Conservation (phyloP, 164 flowering plant genomes). For the Warburgia ugandensis region DNA sequence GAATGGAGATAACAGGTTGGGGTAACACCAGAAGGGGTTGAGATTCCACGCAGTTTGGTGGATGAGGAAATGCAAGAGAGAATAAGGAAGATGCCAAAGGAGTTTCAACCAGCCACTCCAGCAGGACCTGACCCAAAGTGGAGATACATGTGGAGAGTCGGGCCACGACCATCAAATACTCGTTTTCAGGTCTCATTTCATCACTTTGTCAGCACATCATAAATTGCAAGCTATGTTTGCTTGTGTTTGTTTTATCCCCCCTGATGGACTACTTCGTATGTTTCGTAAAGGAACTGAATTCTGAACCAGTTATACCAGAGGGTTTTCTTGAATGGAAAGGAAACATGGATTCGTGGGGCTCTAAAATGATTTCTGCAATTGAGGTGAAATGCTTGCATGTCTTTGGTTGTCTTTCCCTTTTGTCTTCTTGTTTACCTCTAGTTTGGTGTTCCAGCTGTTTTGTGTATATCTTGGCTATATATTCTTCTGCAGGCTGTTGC, state of each 20-base stretch:
- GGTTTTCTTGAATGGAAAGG: slow-evolving; percentile 94
- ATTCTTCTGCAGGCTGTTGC: slow-evolving; percentile 62
- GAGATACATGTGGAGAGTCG: slow-evolving; percentile 99
- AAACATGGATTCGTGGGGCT: slow-evolving; percentile 96
- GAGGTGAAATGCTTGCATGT: slow-evolving; percentile 38
- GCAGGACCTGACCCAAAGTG: slow-evolving; percentile 90
- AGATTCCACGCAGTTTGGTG: slow-evolving; percentile 90
- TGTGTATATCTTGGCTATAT: not conserved
- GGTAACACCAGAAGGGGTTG: slow-evolving; percentile 96
- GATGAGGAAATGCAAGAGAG: slow-evolving; percentile 80
- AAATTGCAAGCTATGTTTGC: not conserved
- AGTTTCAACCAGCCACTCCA: slow-evolving; percentile 58
- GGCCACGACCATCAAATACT: slow-evolving; percentile 82
- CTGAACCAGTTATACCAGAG: slow-evolving; percentile 94
- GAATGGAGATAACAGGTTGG: slow-evolving; percentile 61
- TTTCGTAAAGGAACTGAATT: slow-evolving; percentile 64
- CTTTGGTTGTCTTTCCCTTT: not conserved
- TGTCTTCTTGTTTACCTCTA: not conserved
- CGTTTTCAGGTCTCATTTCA: slow-evolving; percentile 55
- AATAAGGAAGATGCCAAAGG: slow-evolving; percentile 59
- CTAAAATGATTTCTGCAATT: slow-evolving; percentile 83
- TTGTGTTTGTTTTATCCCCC: not conserved
- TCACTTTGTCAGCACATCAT: not conserved
- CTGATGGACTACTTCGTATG: not conserved
- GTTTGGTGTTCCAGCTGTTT: not conserved